Conservation (phyloP, 805 yeast species). For the Kazachstania africana region DNA sequence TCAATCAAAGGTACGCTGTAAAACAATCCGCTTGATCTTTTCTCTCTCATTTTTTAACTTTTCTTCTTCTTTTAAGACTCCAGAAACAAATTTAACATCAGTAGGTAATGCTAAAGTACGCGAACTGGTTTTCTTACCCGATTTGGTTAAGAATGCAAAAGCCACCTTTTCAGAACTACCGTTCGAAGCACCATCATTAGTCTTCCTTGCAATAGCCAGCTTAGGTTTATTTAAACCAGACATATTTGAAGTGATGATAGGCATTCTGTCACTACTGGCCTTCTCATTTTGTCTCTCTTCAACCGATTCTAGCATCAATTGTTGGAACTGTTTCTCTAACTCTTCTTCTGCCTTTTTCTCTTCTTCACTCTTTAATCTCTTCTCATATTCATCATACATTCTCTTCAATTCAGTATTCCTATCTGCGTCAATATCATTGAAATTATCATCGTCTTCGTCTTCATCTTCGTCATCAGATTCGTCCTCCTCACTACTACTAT, state of each 20-base stretch:
- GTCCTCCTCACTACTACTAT: constrained; percentile 13
- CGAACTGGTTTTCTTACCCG: constrained; percentile 36
- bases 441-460: constrained; percentile 18
- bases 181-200: neutral
- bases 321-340: constrained; percentile 45
- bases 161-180: constrained; percentile 20
- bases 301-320: constrained; percentile 40
- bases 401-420: constrained; percentile 25
- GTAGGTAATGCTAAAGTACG: constrained; percentile 41
- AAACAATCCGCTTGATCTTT: constrained; percentile 44
- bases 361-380: constrained; percentile 28
- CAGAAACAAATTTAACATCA: constrained; percentile 41
- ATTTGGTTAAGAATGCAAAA: constrained; percentile 45
- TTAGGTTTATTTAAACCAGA: neutral
- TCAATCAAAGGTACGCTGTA: constrained; percentile 28
- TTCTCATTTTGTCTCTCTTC: constrained; percentile 28
- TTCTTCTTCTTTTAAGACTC: constrained; percentile 39
- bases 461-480: constrained; percentile 7
- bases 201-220: neutral
- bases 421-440: constrained; percentile 17
- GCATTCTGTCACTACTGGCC: constrained; percentile 15
- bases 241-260: constrained; percentile 6
- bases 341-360: constrained; percentile 38
- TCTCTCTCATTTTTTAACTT: constrained; percentile 42
- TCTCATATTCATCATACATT: constrained; percentile 29